These are phyloP conservation scores for Fusarium armeniacum DNA, from an alignment of 2,329 filamentous ascomycete genomes.

Conservation along the genomic window DNA sequence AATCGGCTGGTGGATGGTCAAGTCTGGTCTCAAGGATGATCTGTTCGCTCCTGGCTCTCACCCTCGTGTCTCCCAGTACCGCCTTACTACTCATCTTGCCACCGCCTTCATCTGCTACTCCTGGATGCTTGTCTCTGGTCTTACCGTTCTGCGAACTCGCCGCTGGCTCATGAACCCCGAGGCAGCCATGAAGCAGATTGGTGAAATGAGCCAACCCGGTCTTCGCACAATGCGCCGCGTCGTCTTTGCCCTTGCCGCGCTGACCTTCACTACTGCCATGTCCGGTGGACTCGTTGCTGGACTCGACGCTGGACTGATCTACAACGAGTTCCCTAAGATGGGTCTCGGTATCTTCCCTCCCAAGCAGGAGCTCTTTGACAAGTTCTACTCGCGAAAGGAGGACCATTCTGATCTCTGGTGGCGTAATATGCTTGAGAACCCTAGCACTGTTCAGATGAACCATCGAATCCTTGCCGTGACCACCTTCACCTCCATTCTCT, in stretches of 20 bases:
- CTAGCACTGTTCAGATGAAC: conserved; percentile 93
- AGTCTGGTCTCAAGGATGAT: conserved; percentile 94
- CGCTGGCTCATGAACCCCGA: conserved; percentile 77
- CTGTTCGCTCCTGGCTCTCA: conserved; percentile 91
- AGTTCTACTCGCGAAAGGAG: conserved; percentile 84
- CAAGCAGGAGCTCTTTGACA: conserved; percentile 83
- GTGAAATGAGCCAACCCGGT: conserved; percentile 74
- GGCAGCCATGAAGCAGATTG: conserved; percentile 71
- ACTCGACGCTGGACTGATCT: conserved; percentile 95
- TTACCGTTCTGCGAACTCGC: conserved; percentile 84
- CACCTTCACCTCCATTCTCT: conserved; percentile 85
- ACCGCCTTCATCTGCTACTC: conserved; percentile 94
- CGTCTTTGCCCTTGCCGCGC: conserved; percentile 76
- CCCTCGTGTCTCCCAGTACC: conserved; percentile 94
- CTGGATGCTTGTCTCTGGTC: conserved; percentile 92
- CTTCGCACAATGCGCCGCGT: conserved; percentile 80
- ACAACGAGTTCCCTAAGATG: conserved; percentile 99
- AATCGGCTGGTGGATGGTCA: conserved; percentile 99
- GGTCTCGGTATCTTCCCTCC: conserved; percentile 86
- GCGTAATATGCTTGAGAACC: conserved; percentile 98
- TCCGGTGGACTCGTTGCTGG: conserved; percentile 95
- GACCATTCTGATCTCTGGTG: conserved; percentile 91
- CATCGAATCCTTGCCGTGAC: conserved; percentile 93
- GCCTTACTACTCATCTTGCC: conserved; percentile 88
- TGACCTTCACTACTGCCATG: conserved; percentile 92